Percentiles rank a stretch among this genome's conserved stretches.
phyloP scores from a whole-genome alignment of 345 rosid species.

The Geranium rotundifolium region DNA sequence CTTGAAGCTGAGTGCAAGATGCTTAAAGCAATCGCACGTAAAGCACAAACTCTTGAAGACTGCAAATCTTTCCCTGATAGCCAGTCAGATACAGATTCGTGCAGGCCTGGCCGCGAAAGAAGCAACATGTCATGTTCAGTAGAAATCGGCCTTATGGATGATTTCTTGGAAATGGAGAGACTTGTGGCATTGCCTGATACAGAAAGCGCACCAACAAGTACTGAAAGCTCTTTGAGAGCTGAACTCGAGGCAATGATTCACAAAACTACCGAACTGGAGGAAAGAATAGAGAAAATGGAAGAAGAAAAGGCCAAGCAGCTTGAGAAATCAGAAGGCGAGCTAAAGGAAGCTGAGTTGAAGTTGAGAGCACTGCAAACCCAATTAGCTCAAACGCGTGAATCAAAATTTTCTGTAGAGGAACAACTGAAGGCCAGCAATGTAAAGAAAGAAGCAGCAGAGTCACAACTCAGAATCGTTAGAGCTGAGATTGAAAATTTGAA shows the following conservation, averaged over 20 bases:
- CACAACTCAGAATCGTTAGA: conserved; percentile 39
- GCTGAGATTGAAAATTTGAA: conserved; percentile 38
- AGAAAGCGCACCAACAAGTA: conserved; percentile 24
- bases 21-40: conserved; percentile 43
- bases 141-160: conserved; percentile 79
- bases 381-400: conserved; percentile 28
- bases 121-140: conserved; percentile 27
- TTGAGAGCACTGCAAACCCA: conserved; percentile 29
- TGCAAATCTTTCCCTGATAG: conserved; percentile 36
- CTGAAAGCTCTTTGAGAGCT: conserved; percentile 23
- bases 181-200: conserved; percentile 48
- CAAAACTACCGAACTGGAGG: conserved; percentile 50
- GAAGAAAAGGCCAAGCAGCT: conserved; percentile 46
- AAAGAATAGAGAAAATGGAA: conserved; percentile 39
- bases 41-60: conserved; percentile 23
- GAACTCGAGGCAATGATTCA: conserved; percentile 38
- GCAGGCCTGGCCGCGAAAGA: conserved; percentile 21
- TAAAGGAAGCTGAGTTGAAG: conserved; percentile 36
- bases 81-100: conserved; percentile 56
- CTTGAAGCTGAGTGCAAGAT: conserved; percentile 73
- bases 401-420: conserved; percentile 32
- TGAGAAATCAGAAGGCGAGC: conserved; percentile 33
- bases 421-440: conserved; percentile 28
- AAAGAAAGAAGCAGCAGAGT: conserved; percentile 32
- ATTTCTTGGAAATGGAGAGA: conserved; percentile 92